phyloP scores from a whole-genome alignment of 2,329 filamentous ascomycete genomes.

The Domatiomyces catenatus region DNA sequence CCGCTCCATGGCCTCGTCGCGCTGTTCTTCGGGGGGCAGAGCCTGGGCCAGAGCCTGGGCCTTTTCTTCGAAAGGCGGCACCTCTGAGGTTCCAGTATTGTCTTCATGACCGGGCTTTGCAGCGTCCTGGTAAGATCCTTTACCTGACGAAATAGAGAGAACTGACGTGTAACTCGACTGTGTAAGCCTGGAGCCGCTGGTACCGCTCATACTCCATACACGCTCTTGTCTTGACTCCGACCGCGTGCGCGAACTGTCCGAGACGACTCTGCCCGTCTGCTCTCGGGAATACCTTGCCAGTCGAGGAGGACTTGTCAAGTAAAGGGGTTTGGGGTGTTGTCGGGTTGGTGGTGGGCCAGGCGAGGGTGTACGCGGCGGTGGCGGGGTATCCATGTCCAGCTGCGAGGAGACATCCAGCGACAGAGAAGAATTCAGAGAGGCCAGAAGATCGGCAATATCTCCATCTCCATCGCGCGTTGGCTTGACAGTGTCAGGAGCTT shows the following conservation, averaged over 20 bases:
- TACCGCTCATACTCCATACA: not conserved
- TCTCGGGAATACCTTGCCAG: not conserved
- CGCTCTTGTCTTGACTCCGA: not conserved
- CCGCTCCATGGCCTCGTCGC: not conserved
- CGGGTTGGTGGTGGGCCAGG: too few relatives aligned
- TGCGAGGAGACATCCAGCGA: not conserved
- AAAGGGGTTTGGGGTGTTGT: not conserved
- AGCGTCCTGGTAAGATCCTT: not conserved
- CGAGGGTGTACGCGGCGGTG: not conserved
- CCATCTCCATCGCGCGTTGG: not conserved
- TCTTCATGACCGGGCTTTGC: not conserved
- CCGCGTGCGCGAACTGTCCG: not conserved
- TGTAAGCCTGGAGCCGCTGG: not conserved
- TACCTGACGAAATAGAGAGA: not conserved
- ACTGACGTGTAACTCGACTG: not conserved
- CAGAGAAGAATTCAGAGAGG: not conserved
- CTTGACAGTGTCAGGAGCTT: not conserved
- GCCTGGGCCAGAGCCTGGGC: too few relatives aligned
- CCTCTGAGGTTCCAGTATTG: not conserved
- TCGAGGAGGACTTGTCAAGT: not conserved
- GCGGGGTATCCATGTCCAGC: not conserved
- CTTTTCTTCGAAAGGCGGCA: not conserved
- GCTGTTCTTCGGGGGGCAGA: not conserved
- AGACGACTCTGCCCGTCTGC: not conserved
- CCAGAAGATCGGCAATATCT: not conserved